A percentile compares a stretch with the other conserved stretches of the same genome.
These are phyloP conservation scores for Scytalidium sp. DNA, from an alignment of 2,329 filamentous ascomycete genomes.

Conservation along the genomic window DNA sequence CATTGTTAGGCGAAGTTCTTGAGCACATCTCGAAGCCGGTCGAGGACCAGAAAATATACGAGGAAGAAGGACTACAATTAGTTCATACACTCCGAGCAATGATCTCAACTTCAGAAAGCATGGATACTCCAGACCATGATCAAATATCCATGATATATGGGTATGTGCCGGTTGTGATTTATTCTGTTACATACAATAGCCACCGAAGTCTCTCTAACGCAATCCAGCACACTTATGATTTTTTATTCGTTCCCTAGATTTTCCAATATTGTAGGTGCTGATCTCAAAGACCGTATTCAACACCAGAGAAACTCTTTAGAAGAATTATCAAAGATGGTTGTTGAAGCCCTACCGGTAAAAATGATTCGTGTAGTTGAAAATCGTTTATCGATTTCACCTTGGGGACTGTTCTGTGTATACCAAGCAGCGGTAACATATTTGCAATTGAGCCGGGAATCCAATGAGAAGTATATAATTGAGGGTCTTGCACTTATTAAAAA, in stretches of 20 bases:
- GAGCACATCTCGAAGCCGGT: conserved; percentile 3
- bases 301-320: neutral
- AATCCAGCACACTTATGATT: conserved; percentile 3
- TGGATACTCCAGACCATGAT: conserved; percentile 11
- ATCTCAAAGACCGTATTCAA: neutral
- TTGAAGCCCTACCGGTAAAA: neutral
- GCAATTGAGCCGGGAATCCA: neutral
- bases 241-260: neutral
- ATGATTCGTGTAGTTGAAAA: conserved; percentile 2
- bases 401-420: conserved; percentile 7
- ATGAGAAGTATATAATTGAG: neutral
- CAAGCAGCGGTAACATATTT: conserved; percentile 1
- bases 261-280: neutral
- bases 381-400: conserved; percentile 4
- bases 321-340: neutral
- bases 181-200: neutral
- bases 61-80: conserved; percentile 8
- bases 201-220: neutral
- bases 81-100: conserved; percentile 11
- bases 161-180: neutral
- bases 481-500: neutral
- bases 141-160: conserved; percentile 10
- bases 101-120: conserved; percentile 5
- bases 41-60: conserved; percentile 2
- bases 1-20: conserved; percentile 10